Conservation (phyloP, 257 asterid genomes). For the Paulownia fortunei region DNA sequence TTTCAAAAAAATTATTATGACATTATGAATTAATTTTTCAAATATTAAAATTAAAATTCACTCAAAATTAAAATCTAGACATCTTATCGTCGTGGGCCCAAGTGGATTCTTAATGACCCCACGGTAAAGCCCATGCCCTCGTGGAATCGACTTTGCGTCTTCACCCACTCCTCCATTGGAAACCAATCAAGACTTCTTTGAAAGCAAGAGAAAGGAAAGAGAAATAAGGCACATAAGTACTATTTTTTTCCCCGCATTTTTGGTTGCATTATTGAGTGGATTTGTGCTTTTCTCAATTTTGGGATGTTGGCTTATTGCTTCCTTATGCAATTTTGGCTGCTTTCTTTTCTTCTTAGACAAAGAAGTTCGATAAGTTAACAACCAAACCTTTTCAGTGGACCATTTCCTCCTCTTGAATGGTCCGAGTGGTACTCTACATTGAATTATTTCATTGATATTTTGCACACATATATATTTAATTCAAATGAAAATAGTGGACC, state of each 20-base stretch:
- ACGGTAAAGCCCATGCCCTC: not conserved
- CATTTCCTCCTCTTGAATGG: not conserved
- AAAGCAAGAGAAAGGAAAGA: not conserved
- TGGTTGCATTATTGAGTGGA: not conserved
- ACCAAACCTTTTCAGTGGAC: not conserved
- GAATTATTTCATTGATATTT: not conserved
- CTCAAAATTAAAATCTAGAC: no score
- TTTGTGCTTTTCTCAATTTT: slow-evolving; percentile 18
- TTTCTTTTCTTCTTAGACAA: not conserved
- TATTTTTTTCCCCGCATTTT: not conserved
- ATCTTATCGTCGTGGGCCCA: not conserved
- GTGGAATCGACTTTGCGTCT: not conserved
- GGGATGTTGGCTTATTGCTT: not conserved
- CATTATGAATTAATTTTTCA: no score
- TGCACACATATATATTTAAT: not conserved
- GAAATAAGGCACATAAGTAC: no score
- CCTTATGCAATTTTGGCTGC: not conserved
- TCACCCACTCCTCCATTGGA: not conserved
- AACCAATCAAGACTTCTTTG: not conserved
- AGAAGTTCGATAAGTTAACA: not conserved
- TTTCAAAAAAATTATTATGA: no score
- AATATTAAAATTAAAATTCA: no score
- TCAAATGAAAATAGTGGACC: not conserved
- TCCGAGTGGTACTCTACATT: not conserved
- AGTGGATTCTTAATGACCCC: not conserved